Base-by-base conservation (phyloP, 1,139 yeast species). In the Kodamaea sp. region DNA sequence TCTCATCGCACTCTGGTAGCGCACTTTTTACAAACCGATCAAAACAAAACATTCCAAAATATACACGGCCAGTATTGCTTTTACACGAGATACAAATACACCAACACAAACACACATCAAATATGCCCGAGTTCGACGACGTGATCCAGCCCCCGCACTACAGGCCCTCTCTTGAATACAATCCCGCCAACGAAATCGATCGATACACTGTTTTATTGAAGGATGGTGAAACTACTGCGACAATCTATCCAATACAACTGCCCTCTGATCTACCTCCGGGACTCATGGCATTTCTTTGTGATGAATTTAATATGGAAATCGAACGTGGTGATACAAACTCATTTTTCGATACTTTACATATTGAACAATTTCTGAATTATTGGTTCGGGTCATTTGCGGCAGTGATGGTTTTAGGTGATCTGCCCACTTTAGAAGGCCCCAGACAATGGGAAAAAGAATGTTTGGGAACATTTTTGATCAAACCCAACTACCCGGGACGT, bases 331-430 rank as follows among this genome's bases (percentile, higher is more conserved):
- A 86, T 45, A 84, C 96, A 5, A 80, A 79, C 54, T 90, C 97
- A 2, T 84, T 85, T 55, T 82, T 85, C 50, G 95, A 88, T 47
- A 79, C 87, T 2, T 65, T 90, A 36, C 78, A 81, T 28, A 64
- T 84, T 34, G 86, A 83, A 36, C 81, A 83, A 44, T 92, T 90
- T 59, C 81, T 77, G 49, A 75, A 77, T 45, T 83, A 83, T 55
- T 90, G 97, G 97, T 89, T 92, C 58, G 82, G 84, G 7, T 77
- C 87, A 8, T 85, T 88, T 60, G 85, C 88, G 1, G 96, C 83
- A 0, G 81, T 90, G 10, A 84, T 92, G 95, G 81, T 89, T 8
- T 68, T 86, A 22, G 97, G 92, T 5, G 89, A 83, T 54, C 72
- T 79, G 5, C 77, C 81, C 0, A 68, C 67, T 26, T 60, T 82